These are phyloP conservation scores for Colletotrichum euphorbiae DNA, from an alignment of 2,329 filamentous ascomycete species.

Conservation along the genomic window DNA sequence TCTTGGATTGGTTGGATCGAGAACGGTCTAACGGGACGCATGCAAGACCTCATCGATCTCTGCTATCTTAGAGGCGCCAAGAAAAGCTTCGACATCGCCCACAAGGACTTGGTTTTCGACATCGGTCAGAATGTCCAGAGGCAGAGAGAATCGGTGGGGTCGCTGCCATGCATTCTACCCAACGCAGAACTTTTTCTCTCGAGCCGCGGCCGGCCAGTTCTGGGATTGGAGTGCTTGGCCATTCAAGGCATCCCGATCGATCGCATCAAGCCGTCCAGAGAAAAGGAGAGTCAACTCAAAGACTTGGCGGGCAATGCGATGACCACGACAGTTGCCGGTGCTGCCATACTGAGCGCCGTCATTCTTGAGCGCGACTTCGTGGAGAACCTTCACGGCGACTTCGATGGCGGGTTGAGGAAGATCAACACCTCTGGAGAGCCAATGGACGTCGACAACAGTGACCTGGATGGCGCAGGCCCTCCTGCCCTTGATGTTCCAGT, in stretches of 20 bases:
- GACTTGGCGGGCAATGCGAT: constrained; percentile 85
- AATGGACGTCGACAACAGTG: not conserved
- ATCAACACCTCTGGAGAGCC: not conserved
- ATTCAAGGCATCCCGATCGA: constrained; percentile 77
- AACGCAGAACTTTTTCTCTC: constrained; percentile 71
- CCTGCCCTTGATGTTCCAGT: too few relatives aligned
- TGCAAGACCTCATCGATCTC: constrained; percentile 76
- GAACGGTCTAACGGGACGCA: constrained; percentile 64
- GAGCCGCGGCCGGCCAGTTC: constrained; percentile 68
- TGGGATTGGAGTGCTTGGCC: constrained; percentile 70
- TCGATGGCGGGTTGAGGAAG: not conserved
- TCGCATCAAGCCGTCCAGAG: constrained; percentile 71
- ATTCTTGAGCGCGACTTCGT: constrained; percentile 48
- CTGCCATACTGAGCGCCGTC: constrained; percentile 69
- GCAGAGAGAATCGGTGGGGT: constrained; percentile 63
- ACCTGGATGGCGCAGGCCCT: too few relatives aligned
- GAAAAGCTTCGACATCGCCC: constrained; percentile 63
- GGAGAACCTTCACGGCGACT: not conserved
- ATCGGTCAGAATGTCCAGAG: constrained; percentile 80
- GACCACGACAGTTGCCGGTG: constrained; percentile 78
- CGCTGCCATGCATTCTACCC: constrained; percentile 77
- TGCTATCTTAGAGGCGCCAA: constrained; percentile 62
- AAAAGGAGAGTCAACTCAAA: constrained; percentile 71
- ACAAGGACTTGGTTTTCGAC: constrained; percentile 65
- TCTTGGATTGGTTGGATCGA: constrained; percentile 63